Evolutionary conservation across 1,284 basidiomycete genomes (phyloP), one percentile per base, ranked within the genome.

Genomic region (Cryptococcus sp.): DNA sequence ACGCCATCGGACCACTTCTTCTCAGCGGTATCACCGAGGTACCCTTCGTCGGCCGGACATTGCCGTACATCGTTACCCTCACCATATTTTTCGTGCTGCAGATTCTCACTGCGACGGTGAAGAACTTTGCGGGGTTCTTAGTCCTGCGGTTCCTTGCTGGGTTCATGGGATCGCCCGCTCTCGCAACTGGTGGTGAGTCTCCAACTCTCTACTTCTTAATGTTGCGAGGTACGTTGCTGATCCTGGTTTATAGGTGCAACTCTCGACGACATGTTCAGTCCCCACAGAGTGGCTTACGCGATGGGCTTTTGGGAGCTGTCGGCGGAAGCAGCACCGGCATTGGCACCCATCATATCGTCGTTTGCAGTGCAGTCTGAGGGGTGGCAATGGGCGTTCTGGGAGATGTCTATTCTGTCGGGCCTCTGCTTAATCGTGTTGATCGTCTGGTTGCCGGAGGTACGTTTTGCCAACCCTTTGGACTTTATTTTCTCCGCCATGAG

Each of bases 351-450:
- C 21, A 50, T 75, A 18, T 55, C 65, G 4, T 60, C 64, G 9
- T 76, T 70, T 46, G 68, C 70, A 0, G 62, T 65, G 15, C 56
- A 68, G 37, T 53, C 55, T 4, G 58, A 66, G 9, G 67, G 68
- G 3, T 77, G 73, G 72, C 59, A 67, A 51, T 77, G 75, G 75
- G 68, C 72, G 9, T 72, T 78, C 52, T 78, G 71, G 70, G 65
- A 69, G 9, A 65, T 77, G 57, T 60, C 74, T 18, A 71, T 69
- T 64, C 59, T 73, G 4, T 68, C 64, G 23, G 77, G 77, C 2
- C 65, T 68, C 28, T 50, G 64, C 0, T 49, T 69, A 8, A 39
- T 57, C 50, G 9, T 71, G 4, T 59, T 78, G 7, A 45, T 66
- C 50, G 57, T 78, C 56, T 50, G 55, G 20, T 55, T 75, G 35